These are phyloP conservation scores for Nakaseomyces uthaithaninus DNA, from an alignment of 1,139 yeast genomes.

Conservation along the genomic window DNA sequence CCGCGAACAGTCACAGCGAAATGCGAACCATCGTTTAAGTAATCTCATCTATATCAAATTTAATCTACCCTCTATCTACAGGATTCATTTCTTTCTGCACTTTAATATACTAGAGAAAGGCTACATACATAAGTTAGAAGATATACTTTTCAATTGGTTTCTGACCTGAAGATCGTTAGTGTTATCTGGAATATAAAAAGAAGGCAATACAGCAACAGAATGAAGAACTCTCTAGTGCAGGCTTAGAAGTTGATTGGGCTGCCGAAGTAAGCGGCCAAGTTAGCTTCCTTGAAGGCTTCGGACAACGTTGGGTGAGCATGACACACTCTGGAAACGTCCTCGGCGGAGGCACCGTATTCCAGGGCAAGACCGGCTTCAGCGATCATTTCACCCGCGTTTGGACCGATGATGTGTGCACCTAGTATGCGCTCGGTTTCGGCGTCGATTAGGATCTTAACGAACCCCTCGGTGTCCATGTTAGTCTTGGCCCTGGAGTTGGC, in stretches of 20 bases:
- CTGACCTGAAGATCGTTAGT: no score
- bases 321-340: constrained; percentile 94
- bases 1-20: no score
- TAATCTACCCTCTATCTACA: background rate
- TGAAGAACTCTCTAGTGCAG: background rate
- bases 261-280: constrained; percentile 72
- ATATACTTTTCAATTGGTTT: no score
- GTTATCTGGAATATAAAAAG: constrained; percentile 1
- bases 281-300: constrained; percentile 98
- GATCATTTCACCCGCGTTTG: constrained; percentile 99
- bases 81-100: background rate
- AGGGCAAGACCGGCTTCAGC: constrained; percentile 97
- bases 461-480: constrained; percentile 93
- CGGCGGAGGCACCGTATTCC: constrained; percentile 98
- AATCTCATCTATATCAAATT: no score
- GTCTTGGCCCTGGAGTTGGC: constrained; percentile 99
- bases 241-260: constrained; percentile 75
- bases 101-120: no score
- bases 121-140: background rate
- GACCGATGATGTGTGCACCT: constrained; percentile 96
- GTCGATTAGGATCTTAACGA: constrained; percentile 91
- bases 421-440: constrained; percentile 94
- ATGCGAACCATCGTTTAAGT: no score
- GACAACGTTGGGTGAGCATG: constrained; percentile 98
- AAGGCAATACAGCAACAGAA: background rate